Percentiles rank a stretch among this genome's conserved stretches.
Conservation (phyloP, 495 filamentous ascomycete genomes). For the Xylaria bambusicola region DNA sequence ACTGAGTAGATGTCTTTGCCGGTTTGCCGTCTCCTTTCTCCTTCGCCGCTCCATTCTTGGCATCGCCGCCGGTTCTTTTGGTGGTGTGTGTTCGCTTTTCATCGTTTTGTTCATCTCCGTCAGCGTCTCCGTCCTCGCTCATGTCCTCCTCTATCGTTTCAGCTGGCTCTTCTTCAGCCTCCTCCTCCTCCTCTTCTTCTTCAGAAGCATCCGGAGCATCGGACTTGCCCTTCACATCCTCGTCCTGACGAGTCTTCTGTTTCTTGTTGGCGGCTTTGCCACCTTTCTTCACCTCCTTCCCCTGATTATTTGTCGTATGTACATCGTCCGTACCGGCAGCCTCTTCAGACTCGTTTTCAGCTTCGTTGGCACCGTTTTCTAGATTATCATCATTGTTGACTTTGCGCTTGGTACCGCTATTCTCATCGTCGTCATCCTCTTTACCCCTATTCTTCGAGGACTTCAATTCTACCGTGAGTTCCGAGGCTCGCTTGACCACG, state of each 20-base stretch:
- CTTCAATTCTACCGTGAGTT: slow-evolving; percentile 51
- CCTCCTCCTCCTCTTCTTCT: neutral
- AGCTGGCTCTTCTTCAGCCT: slow-evolving; percentile 3
- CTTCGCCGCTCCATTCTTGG: neutral
- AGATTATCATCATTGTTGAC: slow-evolving; percentile 15
- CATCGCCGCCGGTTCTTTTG: neutral
- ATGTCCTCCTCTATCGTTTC: slow-evolving; percentile 12
- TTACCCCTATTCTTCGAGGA: slow-evolving; percentile 14
- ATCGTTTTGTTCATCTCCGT: neutral
- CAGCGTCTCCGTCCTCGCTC: neutral
- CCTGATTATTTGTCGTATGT: slow-evolving; percentile 39
- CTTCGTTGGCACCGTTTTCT: neutral
- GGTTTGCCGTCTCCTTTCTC: neutral
- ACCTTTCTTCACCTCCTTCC: slow-evolving; percentile 40
- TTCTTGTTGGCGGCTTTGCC: slow-evolving; percentile 35
- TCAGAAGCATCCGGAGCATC: slow-evolving; percentile 24
- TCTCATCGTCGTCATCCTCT: slow-evolving; percentile 23
- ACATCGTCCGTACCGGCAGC: slow-evolving; percentile 24
- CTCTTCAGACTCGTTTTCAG: slow-evolving; percentile 12
- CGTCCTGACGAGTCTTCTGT: slow-evolving; percentile 18
- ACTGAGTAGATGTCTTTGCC: neutral
- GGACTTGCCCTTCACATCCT: slow-evolving; percentile 18
- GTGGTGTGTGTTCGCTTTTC: neutral
- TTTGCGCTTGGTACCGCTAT: slow-evolving; percentile 24
- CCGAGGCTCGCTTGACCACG: slow-evolving; percentile 61